A percentile compares a stretch with the other conserved stretches of the same genome.
Evolutionary conservation across 176 grass and related monocot genomes (phyloP).

Genomic region (Avena insularis): DNA sequence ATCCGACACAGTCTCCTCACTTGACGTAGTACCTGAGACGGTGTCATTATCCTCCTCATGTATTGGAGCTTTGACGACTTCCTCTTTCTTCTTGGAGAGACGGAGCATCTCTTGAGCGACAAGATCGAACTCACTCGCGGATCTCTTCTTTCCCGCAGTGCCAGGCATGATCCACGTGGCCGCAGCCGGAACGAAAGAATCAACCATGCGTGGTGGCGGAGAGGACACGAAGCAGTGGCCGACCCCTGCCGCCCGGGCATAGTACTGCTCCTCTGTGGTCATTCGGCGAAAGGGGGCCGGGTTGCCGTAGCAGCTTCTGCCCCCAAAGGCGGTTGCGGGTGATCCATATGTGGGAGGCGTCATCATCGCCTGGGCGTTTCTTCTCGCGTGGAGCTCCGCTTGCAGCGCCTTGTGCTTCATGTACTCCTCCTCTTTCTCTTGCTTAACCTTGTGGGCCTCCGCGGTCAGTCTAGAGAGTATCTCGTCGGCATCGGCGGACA

Average conservation of each 20-base stretch:
- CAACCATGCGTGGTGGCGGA: not conserved
- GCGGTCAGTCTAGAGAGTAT: constrained; percentile 23
- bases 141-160: too few species aligned
- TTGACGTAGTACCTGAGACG: too few species aligned
- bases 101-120: too few species aligned
- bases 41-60: too few species aligned
- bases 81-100: too few species aligned
- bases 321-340: not conserved
- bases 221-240: not conserved
- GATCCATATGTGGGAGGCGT: not conserved
- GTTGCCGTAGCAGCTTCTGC: not conserved
- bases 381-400: constrained; percentile 29
- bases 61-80: too few species aligned
- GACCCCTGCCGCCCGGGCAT: not conserved
- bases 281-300: not conserved
- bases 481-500: constrained; percentile 42
- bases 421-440: constrained; percentile 41
- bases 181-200: constrained; percentile 28
- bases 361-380: constrained; percentile 40
- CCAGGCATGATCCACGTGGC: too few species aligned
- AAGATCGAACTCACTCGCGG: too few species aligned
- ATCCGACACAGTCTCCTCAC: too few species aligned
- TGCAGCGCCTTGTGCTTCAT: constrained; percentile 28
- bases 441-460: not conserved
- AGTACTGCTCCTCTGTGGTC: not conserved